Percentiles rank a stretch among this genome's conserved stretches.
phyloP scores from a whole-genome alignment of 305 asterid genomes.

The Solanum hybrid region DNA sequence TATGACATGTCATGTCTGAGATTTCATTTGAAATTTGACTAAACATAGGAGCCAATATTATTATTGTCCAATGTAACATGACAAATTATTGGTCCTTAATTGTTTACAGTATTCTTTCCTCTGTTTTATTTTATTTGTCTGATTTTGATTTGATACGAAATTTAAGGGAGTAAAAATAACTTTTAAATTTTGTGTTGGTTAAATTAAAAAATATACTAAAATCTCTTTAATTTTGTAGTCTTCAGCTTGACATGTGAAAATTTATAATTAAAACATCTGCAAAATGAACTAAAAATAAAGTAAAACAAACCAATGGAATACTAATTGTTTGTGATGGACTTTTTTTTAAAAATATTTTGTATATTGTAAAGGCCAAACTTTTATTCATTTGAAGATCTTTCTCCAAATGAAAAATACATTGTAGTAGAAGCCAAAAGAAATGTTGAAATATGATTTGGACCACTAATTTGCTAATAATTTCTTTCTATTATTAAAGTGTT shows the following conservation, averaged over 20 bases:
- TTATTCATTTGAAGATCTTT: too few species aligned
- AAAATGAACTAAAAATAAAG: neutral
- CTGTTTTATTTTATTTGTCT: neutral
- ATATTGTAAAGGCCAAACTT: neutral
- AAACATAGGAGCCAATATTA: neutral
- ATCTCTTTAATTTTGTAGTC: neutral
- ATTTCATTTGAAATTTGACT: neutral
- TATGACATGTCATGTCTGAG: neutral
- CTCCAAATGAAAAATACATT: neutral
- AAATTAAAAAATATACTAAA: neutral
- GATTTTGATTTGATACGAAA: neutral
- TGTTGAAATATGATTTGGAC: too few species aligned
- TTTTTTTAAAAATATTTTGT: neutral
- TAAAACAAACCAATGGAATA: neutral
- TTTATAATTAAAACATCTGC: neutral
- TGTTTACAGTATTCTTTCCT: neutral
- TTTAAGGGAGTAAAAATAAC: accelerated
- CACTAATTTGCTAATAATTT: neutral
- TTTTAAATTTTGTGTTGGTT: neutral
- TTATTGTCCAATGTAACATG: neutral
- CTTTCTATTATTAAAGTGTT: neutral
- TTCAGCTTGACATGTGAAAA: neutral
- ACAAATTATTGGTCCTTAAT: neutral
- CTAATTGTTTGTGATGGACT: neutral
- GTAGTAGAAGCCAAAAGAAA: neutral